Evolutionary conservation across 2,329 filamentous ascomycete species (phyloP).

Genomic region (Hansfordia pulvinata): DNA sequence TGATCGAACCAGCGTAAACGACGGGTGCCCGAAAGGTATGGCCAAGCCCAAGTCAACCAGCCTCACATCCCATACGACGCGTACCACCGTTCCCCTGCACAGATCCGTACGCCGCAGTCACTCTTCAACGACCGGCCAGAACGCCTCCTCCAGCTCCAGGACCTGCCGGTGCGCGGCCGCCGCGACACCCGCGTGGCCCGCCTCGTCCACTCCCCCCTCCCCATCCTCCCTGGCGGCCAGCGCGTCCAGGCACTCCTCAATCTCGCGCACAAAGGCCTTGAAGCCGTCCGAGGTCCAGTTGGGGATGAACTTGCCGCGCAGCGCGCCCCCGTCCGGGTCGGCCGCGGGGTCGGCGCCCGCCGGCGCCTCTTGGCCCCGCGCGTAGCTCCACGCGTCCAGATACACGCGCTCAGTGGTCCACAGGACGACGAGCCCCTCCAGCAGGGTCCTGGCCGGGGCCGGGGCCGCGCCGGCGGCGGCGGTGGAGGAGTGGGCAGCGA

Average conservation of each 20-base stretch:
- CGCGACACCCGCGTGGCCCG: constrained; percentile 19
- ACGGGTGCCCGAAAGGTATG: too few species aligned
- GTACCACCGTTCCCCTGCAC: too few species aligned
- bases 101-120: too few species aligned
- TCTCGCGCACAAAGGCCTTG: constrained; percentile 27
- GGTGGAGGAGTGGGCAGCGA: too few species aligned
- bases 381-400: constrained; percentile 43
- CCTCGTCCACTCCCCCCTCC: constrained; percentile 11
- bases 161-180: constrained; percentile 33
- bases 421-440: constrained; percentile 60
- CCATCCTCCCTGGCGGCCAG: constrained; percentile 10
- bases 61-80: too few species aligned
- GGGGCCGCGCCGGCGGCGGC: constrained; percentile 1
- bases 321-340: constrained; percentile 51
- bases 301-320: constrained; percentile 50
- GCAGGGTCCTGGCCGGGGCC: constrained; percentile 10
- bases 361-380: constrained; percentile 21
- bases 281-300: constrained; percentile 57
- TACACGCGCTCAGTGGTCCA: constrained; percentile 64
- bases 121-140: constrained; percentile 35
- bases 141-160: constrained; percentile 40
- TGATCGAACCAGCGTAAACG: too few species aligned
- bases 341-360: constrained; percentile 7
- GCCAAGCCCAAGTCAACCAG: too few species aligned
- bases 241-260: constrained; percentile 19